Evolutionary conservation across 495 filamentous ascomycete genomes (phyloP).

Genomic region (Xylaria acuta): DNA sequence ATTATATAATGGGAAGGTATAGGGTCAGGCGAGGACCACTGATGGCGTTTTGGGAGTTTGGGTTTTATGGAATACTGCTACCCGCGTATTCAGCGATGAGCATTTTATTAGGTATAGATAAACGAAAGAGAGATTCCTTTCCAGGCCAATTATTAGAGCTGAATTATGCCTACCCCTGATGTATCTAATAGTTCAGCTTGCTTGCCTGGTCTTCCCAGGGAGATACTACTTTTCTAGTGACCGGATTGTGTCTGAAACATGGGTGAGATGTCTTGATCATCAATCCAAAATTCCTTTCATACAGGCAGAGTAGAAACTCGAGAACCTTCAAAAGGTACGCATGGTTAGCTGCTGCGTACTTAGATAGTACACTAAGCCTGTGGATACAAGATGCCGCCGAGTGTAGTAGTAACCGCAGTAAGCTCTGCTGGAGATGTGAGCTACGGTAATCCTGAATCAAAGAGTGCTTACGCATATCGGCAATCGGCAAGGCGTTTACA

Average conservation of each 20-base stretch:
- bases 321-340: not conserved
- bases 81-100: constrained; percentile 3
- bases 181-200: not conserved
- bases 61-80: not conserved
- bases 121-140: not conserved
- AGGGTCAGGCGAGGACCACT: not conserved
- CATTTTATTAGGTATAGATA: constrained; percentile 10
- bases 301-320: not conserved
- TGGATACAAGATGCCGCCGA: too few relatives aligned
- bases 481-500: too few relatives aligned
- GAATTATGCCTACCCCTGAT: not conserved
- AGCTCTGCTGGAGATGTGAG: too few relatives aligned
- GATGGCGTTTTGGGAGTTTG: constrained; percentile 15
- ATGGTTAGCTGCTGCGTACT: not conserved
- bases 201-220: not conserved
- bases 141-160: not conserved
- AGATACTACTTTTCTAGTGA: not conserved
- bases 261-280: not conserved
- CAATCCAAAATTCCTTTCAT: not conserved
- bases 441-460: too few relatives aligned
- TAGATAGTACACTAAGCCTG: not conserved
- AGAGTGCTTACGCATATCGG: too few relatives aligned
- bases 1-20: not conserved
- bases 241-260: not conserved
- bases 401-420: too few relatives aligned